Evolutionary conservation across 306 rosid genomes (phyloP).

Genomic region (Dalbergia oliveri): DNA sequence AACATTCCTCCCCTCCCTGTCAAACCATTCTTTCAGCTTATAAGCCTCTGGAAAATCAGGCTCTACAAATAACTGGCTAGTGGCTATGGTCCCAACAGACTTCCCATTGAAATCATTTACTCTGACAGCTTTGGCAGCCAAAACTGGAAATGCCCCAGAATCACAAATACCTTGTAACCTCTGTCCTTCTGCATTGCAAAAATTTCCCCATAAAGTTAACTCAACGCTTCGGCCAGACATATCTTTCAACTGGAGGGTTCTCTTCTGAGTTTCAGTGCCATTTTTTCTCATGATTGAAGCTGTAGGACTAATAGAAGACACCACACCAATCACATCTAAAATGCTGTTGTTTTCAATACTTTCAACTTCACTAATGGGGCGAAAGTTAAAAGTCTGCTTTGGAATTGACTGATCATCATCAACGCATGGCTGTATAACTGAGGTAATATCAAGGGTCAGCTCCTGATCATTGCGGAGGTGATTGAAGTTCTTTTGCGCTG

Average conservation of each 20-base stretch:
- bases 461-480: conserved; percentile 81
- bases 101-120: conserved; percentile 89
- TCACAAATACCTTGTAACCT: conserved; percentile 79
- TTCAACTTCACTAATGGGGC: conserved; percentile 70
- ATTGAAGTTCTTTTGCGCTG: conserved; percentile 77
- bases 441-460: conserved; percentile 66
- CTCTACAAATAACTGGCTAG: conserved; percentile 79
- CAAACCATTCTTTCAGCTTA: conserved; percentile 73
- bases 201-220: conserved; percentile 84
- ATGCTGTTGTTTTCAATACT: conserved; percentile 68
- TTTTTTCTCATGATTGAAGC: conserved; percentile 79
- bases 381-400: conserved; percentile 68
- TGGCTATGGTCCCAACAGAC: conserved; percentile 71
- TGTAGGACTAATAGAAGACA: conserved; percentile 70
- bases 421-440: conserved; percentile 68
- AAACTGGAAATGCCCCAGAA: conserved; percentile 75
- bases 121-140: conserved; percentile 80
- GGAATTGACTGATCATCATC: conserved; percentile 83
- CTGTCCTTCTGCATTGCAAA: conserved; percentile 81
- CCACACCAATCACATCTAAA: conserved; percentile 83
- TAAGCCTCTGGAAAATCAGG: conserved; percentile 71
- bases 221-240: conserved; percentile 82
- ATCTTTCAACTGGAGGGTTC: conserved; percentile 89
- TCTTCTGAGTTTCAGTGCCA: conserved; percentile 85
- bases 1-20: conserved; percentile 75